These are phyloP conservation scores for Medicago lupulina DNA, from an alignment of 306 rosid species.

Conservation along the genomic window DNA sequence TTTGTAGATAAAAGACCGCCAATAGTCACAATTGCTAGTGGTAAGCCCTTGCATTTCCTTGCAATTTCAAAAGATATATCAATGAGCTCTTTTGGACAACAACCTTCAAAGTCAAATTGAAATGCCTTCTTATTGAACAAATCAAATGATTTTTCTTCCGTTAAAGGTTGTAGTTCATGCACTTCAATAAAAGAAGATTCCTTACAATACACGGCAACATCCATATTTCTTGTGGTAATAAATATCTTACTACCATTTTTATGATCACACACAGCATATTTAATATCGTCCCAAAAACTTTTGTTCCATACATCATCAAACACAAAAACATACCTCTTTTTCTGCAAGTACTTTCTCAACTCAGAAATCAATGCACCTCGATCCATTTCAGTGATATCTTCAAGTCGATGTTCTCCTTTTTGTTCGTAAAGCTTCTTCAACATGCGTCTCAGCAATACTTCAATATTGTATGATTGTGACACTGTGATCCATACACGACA, in stretches of 20 bases:
- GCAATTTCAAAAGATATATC: not conserved
- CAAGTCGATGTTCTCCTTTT: not conserved
- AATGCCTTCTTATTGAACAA: slow-evolving; percentile 32
- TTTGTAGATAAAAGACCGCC: not conserved
- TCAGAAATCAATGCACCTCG: not conserved
- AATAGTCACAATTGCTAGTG: not conserved
- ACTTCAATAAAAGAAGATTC: not conserved
- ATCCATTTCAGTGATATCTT: not conserved
- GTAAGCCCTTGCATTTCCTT: slow-evolving; percentile 5
- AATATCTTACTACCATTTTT: not conserved
- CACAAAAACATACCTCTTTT: slow-evolving; percentile 1
- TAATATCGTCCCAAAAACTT: not conserved
- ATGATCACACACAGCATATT: not conserved
- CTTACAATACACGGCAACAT: not conserved
- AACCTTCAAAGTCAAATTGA: not conserved
- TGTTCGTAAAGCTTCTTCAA: not conserved
- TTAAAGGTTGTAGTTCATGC: not conserved
- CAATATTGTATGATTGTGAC: not conserved
- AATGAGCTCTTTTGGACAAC: slow-evolving; percentile 9
- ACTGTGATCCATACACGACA: slow-evolving; percentile 16
- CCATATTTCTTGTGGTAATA: not conserved
- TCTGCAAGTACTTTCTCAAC: not conserved
- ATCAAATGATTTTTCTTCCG: not conserved
- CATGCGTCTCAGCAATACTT: not conserved
- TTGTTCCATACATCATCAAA: slow-evolving; percentile 24